phyloP scores from a whole-genome alignment of 768 basidiomycete genomes.

The Lactarius vividus region DNA sequence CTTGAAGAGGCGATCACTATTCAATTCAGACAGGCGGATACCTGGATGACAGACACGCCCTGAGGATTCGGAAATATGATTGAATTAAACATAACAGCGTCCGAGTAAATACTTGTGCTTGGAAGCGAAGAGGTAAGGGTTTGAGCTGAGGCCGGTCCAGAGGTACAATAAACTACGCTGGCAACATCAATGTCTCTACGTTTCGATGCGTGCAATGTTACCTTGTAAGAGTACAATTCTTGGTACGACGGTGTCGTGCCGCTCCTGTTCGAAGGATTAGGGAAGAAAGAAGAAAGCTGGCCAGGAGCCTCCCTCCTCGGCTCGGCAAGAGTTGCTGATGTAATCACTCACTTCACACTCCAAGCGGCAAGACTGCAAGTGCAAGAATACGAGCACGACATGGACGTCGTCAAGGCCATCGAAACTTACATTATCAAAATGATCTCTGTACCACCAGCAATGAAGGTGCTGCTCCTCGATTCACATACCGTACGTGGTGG shows the following conservation, averaged over 20 bases:
- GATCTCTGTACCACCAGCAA: constrained; percentile 78
- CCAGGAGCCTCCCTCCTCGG: no score
- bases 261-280: background rate
- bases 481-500: constrained; percentile 73
- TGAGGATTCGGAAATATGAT: background rate
- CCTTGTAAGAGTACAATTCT: background rate
- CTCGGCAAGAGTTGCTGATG: background rate
- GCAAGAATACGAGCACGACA: constrained; percentile 34
- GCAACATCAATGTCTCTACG: background rate
- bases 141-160: background rate
- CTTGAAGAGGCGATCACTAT: constrained; percentile 6
- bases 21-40: background rate
- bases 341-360: background rate
- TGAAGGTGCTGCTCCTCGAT: constrained; percentile 96
- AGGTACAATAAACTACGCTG: background rate
- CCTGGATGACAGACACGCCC: background rate
- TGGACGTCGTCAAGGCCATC: constrained; percentile 96
- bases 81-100: constrained; percentile 2
- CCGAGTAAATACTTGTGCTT: constrained; percentile 2
- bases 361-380: background rate
- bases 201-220: background rate
- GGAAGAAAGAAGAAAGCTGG: background rate
- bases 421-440: constrained; percentile 91
- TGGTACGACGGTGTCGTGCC: background rate
- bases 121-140: constrained; percentile 11